Base-by-base conservation (phyloP, 345 rosid species). In the Combretum micranthum region DNA sequence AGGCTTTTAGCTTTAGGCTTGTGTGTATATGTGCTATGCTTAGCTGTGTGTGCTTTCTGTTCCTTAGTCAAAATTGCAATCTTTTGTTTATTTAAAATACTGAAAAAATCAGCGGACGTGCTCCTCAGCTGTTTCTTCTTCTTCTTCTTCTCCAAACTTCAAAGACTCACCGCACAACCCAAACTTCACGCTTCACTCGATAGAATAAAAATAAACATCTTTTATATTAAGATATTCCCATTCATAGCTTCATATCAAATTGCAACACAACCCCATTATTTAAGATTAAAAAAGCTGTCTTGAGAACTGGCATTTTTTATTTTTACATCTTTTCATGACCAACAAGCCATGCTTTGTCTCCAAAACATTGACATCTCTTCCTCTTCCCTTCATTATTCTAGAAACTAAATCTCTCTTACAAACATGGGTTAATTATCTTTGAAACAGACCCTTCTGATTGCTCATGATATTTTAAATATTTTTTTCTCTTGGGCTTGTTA, bases 241-340 rank as follows among this genome's bases (percentile, higher is more conserved):
- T 56, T 49, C 55, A 22, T 13, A 22, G 23, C 39, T 32, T 32
- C 39, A 3, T 6, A 32, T 32, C 9, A 25, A 64, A 55, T 50
- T 56, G 47, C 39, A 4, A 18, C 53, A 32, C 52, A 3, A 14
- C 20, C 39, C 59, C 32, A 58, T 18, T 63, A 61, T 26, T 54
- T 49, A 65, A 46, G 56, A 58, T 55, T 32, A 20, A 37, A 15
- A 15, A 23, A 8, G 54, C 43, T 16, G 57, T 72, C 71, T 86
- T 57, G 96, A 85, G 82, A 65, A 78, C 74, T 73, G 95, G 69
- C 89, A 76, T 75, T 60, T 58, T 72, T 54, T 61, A 8, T 60
- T 58, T 72, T 54, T 61, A 8, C 37, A 46, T 15, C 16, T 46
- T 18, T 15, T 19, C 52, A 49, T 17, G 13, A 7, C 1, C 19